Conservation (phyloP, 345 rosid genomes). For the Balakata baccata region DNA sequence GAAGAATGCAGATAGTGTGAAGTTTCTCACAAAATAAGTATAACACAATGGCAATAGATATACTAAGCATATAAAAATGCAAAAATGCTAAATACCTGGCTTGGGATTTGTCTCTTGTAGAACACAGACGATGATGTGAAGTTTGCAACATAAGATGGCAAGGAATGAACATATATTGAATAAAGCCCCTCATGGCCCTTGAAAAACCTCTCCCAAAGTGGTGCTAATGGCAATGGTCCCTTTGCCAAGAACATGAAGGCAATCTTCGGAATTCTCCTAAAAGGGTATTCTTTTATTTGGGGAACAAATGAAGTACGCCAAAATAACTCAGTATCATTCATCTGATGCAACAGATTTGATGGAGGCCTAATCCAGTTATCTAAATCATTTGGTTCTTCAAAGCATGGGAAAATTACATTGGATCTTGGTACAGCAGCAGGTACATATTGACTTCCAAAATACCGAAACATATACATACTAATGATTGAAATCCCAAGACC, state of each 20-base stretch:
- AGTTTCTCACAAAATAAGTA: neutral
- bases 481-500: slow-evolving; percentile 31
- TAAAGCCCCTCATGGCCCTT: slow-evolving; percentile 59
- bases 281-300: slow-evolving; percentile 50
- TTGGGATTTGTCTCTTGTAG: slow-evolving; percentile 75
- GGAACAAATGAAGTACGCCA: slow-evolving; percentile 87
- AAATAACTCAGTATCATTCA: slow-evolving; percentile 60
- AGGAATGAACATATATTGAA: slow-evolving; percentile 68
- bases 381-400: slow-evolving; percentile 14
- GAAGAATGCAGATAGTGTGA: neutral
- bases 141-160: slow-evolving; percentile 54
- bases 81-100: slow-evolving; percentile 57
- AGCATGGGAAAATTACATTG: slow-evolving; percentile 20
- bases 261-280: slow-evolving; percentile 67
- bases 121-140: slow-evolving; percentile 60
- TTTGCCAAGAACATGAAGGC: slow-evolving; percentile 94
- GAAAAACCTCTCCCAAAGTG: slow-evolving; percentile 90
- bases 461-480: slow-evolving; percentile 31
- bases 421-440: slow-evolving; percentile 12
- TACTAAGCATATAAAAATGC: neutral
- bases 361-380: slow-evolving; percentile 30
- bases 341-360: slow-evolving; percentile 24
- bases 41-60: neutral
- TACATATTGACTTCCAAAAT: slow-evolving; percentile 24
- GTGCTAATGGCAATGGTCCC: slow-evolving; percentile 82